Conservation (phyloP, 257 asterid species). For the Petunia axillaris region DNA sequence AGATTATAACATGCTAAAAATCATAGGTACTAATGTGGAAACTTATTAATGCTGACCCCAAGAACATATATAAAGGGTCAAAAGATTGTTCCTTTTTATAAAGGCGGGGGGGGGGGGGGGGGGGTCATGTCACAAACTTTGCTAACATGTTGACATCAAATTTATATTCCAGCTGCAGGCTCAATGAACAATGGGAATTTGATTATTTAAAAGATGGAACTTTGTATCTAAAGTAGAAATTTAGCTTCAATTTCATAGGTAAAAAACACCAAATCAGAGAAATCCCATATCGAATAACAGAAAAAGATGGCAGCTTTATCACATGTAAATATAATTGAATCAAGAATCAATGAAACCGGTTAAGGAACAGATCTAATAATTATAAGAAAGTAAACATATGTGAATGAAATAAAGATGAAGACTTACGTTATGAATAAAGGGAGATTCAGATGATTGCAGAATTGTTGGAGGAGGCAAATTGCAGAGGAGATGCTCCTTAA, state of each 20-base stretch:
- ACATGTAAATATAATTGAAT: not conserved
- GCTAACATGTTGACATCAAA: not conserved
- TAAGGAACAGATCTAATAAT: conserved; percentile 21
- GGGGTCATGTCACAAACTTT: no score
- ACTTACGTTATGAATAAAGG: conserved; percentile 3
- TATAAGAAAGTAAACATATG: not conserved
- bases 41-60: not conserved
- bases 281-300: not conserved
- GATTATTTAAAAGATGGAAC: not conserved
- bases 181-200: not conserved
- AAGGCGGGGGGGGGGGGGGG: not conserved
- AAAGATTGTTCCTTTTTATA: not conserved
- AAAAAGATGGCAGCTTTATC: not conserved
- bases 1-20: not conserved
- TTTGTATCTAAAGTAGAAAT: not conserved
- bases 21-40: not conserved
- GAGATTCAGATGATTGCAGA: conserved; percentile 14
- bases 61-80: not conserved
- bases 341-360: not conserved
- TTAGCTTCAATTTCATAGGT: not conserved
- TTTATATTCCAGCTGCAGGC: not conserved
- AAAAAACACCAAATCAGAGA: not conserved
- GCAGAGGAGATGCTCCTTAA: not conserved
- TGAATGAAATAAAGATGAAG: not conserved
- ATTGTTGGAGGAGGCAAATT: not conserved